Base-by-base conservation (phyloP, 306 rosid genomes). In the Pterocarpus macrocarpus region DNA sequence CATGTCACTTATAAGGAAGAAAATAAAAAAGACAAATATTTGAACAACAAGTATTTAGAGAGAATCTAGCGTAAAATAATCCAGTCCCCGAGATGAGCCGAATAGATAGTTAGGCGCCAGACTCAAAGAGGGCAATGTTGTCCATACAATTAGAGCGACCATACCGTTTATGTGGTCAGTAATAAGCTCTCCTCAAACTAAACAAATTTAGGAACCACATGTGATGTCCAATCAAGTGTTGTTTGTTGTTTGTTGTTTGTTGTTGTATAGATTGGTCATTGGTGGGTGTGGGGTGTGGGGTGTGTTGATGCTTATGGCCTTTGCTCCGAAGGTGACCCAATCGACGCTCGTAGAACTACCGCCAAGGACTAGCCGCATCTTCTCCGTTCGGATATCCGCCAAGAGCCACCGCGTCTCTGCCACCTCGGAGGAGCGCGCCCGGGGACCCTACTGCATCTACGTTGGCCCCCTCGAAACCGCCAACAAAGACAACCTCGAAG, bases 381-480 rank as follows among this genome's bases (percentile, higher is more conserved):
- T 82, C 39, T 77, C 88, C 7, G 79, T 72, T 56, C 90, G 92
- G 10, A 79, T 90, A 84, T 89, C 97, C 43, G 4, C 87, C 35
- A 85, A 74, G 75, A 44, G 47, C 77, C n/a, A 35, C 73, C 82
- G 75, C 72, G 36, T 82, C 39, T 79, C 88, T 68, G 62, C 88
- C 80, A 43, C 79, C 57, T 64, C 76, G 81, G 88, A 83, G 22
- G 67, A 64, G 0, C 87, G 77, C 69, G 82, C 88, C 33, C 84
- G 75, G 38, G 95, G 90, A 0, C 98, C 94, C 5, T 88, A 76
- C 75, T 94, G 95, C 65, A 81, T 92, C 77, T 89, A 77, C 84
- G 97, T 94, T 14, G 98, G 97, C 12, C 97, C 98, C 16, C 56
- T 94, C 14, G 98, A 91, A 38, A 86, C 97, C 33, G 97, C 98